Evolutionary conservation across 441 rosid species (phyloP).

Genomic region (Adansonia grandidieri): DNA sequence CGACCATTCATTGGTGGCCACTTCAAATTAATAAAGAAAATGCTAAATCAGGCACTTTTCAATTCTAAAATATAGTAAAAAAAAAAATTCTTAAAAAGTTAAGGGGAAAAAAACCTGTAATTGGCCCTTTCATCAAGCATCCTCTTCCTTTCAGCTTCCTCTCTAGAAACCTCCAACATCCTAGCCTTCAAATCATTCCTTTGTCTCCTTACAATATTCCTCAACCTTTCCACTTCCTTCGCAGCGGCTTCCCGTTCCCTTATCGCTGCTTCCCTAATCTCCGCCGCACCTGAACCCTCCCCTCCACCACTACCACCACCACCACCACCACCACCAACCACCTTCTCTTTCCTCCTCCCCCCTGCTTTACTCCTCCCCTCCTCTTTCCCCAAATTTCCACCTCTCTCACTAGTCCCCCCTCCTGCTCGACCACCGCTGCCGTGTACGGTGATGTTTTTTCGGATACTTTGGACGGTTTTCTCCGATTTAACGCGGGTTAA

Average conservation of each 20-base stretch:
- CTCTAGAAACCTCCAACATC: conserved; percentile 91
- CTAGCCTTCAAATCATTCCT: conserved; percentile 80
- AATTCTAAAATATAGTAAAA: not conserved
- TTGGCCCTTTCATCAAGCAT: conserved; percentile 90
- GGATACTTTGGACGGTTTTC: conserved; percentile 74
- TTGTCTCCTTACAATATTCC: conserved; percentile 74
- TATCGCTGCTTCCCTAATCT: conserved; percentile 70
- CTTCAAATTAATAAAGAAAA: not conserved
- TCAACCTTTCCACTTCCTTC: conserved; percentile 83
- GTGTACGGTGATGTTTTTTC: conserved; percentile 78
- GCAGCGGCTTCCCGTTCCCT: conserved; percentile 74
- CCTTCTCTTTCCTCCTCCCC: conserved; percentile 64
- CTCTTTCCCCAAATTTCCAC: conserved; percentile 48
- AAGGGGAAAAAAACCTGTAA: conserved; percentile 55
- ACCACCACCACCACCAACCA: conserved; percentile 27
- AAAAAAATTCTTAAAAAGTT: not conserved
- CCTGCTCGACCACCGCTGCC: conserved; percentile 44
- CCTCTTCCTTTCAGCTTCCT: conserved; percentile 90
- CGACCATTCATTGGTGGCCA: not conserved
- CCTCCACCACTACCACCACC: conserved; percentile 32
- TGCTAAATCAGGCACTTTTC: not conserved
- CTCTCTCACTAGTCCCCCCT: conserved; percentile 37
- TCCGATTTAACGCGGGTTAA: conserved; percentile 79
- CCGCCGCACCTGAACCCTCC: conserved; percentile 47
- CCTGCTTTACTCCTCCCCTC: conserved; percentile 52